Percentiles rank a stretch among this genome's conserved stretches.
These are phyloP conservation scores for Athelia psychrophila DNA, from an alignment of 1,284 basidiomycete species.

Conservation along the genomic window DNA sequence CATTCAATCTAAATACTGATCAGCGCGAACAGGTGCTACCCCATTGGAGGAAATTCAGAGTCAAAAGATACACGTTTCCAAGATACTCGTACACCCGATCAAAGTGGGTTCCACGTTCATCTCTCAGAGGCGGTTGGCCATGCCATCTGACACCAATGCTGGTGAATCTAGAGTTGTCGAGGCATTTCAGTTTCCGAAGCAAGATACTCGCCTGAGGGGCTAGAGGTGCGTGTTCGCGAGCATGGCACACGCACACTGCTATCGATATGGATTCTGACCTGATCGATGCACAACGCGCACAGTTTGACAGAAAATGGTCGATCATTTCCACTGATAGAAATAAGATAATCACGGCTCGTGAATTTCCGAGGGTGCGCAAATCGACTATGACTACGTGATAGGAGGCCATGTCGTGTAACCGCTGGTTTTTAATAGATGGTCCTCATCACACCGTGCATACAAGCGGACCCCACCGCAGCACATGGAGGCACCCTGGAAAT, in stretches of 20 bases:
- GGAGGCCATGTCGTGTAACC: slow-evolving; percentile 1
- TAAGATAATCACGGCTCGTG: slow-evolving; percentile 62
- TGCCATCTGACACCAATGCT: too few relatives aligned
- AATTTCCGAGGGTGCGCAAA: slow-evolving; percentile 51
- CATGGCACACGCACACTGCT: background rate
- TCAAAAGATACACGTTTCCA: slow-evolving; percentile 48
- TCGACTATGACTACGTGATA: slow-evolving; percentile 7
- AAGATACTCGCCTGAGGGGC: slow-evolving; percentile 56
- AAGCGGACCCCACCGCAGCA: slow-evolving; percentile 39
- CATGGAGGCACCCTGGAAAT: slow-evolving; percentile 49
- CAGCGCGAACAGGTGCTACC: too few relatives aligned
- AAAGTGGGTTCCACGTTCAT: slow-evolving; percentile 46
- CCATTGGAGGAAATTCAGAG: slow-evolving; percentile 9
- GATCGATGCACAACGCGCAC: slow-evolving; percentile 1
- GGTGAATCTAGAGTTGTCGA: slow-evolving; percentile 51
- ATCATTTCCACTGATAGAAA: slow-evolving; percentile 56
- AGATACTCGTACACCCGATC: slow-evolving; percentile 66
- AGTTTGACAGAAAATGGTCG: slow-evolving; percentile 72
- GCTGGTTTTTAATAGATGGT: slow-evolving; percentile 49
- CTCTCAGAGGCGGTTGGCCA: too few relatives aligned
- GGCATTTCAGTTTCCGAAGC: slow-evolving; percentile 58
- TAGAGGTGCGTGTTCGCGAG: slow-evolving; percentile 45
- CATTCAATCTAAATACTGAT: too few relatives aligned
- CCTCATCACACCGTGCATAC: slow-evolving; percentile 55
- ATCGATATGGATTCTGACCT: background rate